Percentiles rank a stretch among this genome's conserved stretches.
Conservation (phyloP, 306 rosid genomes). For the Cicer yamashitae region DNA sequence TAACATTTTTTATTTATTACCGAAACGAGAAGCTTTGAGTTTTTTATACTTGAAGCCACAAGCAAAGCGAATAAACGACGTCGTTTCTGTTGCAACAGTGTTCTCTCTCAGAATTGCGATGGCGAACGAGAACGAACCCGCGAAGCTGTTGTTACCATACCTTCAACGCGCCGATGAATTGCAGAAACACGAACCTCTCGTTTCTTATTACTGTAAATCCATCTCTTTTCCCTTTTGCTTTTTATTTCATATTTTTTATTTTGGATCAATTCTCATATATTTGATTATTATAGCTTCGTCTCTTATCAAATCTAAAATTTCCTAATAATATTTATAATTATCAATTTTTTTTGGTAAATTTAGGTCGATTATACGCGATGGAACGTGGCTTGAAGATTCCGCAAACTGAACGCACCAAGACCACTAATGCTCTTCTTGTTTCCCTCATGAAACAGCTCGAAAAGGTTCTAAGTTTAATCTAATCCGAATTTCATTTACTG, state of each 20-base stretch:
- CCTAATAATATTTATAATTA: neutral
- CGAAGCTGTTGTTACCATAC: slow-evolving; percentile 92
- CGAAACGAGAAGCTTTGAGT: neutral
- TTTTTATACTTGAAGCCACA: neutral
- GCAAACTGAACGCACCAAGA: slow-evolving; percentile 88
- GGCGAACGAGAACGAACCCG: slow-evolving; percentile 96
- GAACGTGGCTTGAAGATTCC: slow-evolving; percentile 95
- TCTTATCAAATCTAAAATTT: slow-evolving; percentile 10
- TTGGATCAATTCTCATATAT: slow-evolving; percentile 24
- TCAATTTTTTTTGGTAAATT: slow-evolving; percentile 3
- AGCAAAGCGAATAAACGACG: slow-evolving; percentile 6
- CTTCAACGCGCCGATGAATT: slow-evolving; percentile 99
- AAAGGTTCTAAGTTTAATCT: slow-evolving; percentile 58
- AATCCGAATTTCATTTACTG: neutral
- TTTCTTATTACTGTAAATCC: slow-evolving; percentile 83
- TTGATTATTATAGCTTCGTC: slow-evolving; percentile 15
- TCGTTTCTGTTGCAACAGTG: neutral
- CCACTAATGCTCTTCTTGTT: slow-evolving; percentile 83
- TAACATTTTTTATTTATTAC: neutral
- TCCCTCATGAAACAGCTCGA: slow-evolving; percentile 99
- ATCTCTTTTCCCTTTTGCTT: neutral
- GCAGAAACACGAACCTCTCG: slow-evolving; percentile 97
- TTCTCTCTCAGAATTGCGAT: slow-evolving; percentile 41
- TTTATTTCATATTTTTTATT: neutral
- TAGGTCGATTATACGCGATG: slow-evolving; percentile 99